Evolutionary conservation across 139 green algal species (phyloP).

Genomic region (Tetratostichococcus sp.): DNA sequence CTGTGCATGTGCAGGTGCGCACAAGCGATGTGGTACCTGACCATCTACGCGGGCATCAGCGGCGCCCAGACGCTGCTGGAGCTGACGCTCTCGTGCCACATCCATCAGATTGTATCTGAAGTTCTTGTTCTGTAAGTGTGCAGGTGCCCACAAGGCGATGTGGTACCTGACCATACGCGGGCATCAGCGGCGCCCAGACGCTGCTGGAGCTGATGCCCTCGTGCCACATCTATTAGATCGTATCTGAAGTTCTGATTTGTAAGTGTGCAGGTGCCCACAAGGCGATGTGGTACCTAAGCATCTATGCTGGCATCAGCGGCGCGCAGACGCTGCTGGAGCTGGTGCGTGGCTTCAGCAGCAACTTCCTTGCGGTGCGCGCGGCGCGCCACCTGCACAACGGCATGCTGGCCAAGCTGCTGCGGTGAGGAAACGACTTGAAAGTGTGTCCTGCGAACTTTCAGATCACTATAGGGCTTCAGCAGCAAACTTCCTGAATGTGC

Average conservation of each 20-base stretch:
- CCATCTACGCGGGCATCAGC: conserved; percentile 51
- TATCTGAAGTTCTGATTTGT: no score
- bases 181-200: conserved; percentile 39
- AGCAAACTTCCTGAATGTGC: no score
- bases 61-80: conserved; percentile 29
- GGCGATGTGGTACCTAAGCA: conserved; percentile 32
- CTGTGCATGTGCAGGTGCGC: background rate
- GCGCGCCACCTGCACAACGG: conserved; percentile 31
- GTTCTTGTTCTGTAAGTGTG: no score
- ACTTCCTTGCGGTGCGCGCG: conserved; percentile 10
- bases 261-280: background rate
- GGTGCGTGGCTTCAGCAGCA: conserved; percentile 20
- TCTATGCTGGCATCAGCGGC: conserved; percentile 52
- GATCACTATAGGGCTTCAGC: no score
- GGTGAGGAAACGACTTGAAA: conserved; percentile 9
- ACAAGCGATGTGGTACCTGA: conserved; percentile 32
- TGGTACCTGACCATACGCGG: conserved; percentile 46
- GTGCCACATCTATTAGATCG: no score
- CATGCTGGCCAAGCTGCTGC: conserved; percentile 23
- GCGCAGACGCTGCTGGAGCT: conserved; percentile 34
- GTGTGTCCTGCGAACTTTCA: no score
- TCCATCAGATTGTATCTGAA: no score
- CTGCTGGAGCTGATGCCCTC: conserved; percentile 26
- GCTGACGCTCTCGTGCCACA: conserved; percentile 22
- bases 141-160: conserved; percentile 6